Conservation (phyloP, 2,329 filamentous ascomycete species). For the Fusarium haematococcum region DNA sequence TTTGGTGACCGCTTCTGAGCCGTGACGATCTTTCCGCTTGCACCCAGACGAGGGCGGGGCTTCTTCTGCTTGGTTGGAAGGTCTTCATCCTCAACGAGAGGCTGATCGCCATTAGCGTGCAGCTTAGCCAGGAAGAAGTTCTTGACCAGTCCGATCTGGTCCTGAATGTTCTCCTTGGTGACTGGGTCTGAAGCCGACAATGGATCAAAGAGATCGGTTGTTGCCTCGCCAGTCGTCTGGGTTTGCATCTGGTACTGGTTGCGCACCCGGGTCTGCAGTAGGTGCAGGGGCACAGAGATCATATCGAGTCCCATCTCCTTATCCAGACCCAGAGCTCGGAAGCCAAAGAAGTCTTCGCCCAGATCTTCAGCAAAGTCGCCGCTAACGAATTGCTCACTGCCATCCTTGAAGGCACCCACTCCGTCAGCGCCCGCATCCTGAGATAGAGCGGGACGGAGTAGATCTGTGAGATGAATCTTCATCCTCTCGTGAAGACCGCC, state of each 20-base stretch:
- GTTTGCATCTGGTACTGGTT: conserved; percentile 85
- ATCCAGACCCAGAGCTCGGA: conserved; percentile 93
- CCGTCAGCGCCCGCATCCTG: conserved; percentile 82
- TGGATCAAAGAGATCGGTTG: conserved; percentile 72
- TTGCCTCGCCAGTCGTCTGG: conserved; percentile 68
- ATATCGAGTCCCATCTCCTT: conserved; percentile 89
- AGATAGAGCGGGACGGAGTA: conserved; percentile 88
- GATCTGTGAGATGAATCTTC: conserved; percentile 91
- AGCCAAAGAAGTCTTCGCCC: conserved; percentile 98
- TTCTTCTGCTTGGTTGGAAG: conserved; percentile 90
- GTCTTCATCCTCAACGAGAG: conserved; percentile 93
- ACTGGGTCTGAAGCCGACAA: conserved; percentile 80
- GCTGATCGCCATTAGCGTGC: conserved; percentile 82
- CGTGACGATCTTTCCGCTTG: conserved; percentile 86
- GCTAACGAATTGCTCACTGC: conserved; percentile 95
- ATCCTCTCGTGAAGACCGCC: conserved; percentile 91
- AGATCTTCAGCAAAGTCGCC: conserved; percentile 98
- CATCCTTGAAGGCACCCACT: conserved; percentile 92
- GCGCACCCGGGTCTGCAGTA: conserved; percentile 91
- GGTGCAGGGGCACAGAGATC: conserved; percentile 91
- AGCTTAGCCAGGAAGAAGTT: conserved; percentile 93
- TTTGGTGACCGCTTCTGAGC: conserved; percentile 85
- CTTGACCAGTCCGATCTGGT: conserved; percentile 87
- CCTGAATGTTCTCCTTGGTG: conserved; percentile 79
- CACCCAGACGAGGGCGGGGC: conserved; percentile 72